Base-by-base conservation (phyloP, 1,284 basidiomycete genomes). In the Waitea zeae region DNA sequence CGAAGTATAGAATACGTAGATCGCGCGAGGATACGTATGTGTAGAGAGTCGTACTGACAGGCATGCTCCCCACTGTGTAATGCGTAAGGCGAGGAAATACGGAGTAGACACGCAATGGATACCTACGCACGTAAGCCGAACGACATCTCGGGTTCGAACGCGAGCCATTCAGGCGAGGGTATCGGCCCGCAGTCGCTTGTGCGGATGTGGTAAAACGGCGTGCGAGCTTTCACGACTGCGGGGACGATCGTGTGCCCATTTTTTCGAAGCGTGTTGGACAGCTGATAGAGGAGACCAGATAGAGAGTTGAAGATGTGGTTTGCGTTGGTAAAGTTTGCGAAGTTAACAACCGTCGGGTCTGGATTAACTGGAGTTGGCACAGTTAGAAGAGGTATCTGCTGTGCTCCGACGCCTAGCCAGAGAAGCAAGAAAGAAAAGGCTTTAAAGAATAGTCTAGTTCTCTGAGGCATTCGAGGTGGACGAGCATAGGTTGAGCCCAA, bases 101-200 rank as follows among this genome's bases (percentile, higher is more conserved):
- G 7, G 7, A 7, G 22, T 7, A 26, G 22, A n/a, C 7, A n/a
- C n/a, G 19, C 34, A 14, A 15, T 27, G 14, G 26, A 26, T 14
- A 27, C n/a, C n/a, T 12, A 15, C 12, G 20, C 5, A 14, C 20
- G 26, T n/a, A 35, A 27, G 5, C 19, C 20, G 17, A 24, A 35
- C 19, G 34, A 35, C 34, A 35, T 35, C 26, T 35, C 34, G 11
- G 20, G 5, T 12, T 35, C 34, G 15, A 35, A 35, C 5, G 34
- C 34, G n/a, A 35, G 34, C 34, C 34, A 35, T 17, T 35, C 34
- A 15, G 17, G n/a, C 22, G 34, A 3, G 20, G 20, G 11, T 17
- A 4, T 28, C 15, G 7, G 19, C n/a, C 20, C 5, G 12, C 24
- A 11, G n/a, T n/a, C n/a, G n/a, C n/a, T n/a, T n/a, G 34, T n/a